phyloP scores from a whole-genome alignment of 768 basidiomycete genomes.

The Inosperma sp. region DNA sequence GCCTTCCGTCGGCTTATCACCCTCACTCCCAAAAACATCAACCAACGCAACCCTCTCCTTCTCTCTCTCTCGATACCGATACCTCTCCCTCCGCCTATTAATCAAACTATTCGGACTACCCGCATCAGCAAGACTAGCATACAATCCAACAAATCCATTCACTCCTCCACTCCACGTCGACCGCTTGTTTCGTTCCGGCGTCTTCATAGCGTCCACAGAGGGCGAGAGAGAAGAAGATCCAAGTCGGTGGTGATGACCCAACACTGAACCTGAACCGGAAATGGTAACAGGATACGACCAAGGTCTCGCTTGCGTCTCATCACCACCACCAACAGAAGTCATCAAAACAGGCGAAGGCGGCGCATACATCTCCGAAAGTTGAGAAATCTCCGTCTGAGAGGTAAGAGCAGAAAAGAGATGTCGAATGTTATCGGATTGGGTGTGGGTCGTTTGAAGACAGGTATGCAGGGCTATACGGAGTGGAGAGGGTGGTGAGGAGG shows the following conservation, averaged over 20 bases:
- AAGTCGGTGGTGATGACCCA: too few species aligned
- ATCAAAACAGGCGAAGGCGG: constrained; percentile 59
- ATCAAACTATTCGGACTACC: constrained; percentile 44
- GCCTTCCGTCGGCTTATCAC: too few species aligned
- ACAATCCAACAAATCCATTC: too few species aligned
- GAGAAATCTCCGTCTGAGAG: constrained; percentile 63
- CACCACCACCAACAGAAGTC: too few species aligned
- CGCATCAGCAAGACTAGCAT: constrained; percentile 44
- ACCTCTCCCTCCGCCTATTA: constrained; percentile 41
- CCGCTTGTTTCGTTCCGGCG: constrained; percentile 44
- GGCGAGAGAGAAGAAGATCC: constrained; percentile 40
- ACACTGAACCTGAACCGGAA: too few species aligned
- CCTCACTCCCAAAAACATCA: constrained; percentile 33
- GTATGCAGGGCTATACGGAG: constrained; percentile 70
- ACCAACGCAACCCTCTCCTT: constrained; percentile 55
- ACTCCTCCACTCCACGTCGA: constrained; percentile 81
- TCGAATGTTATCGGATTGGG: constrained; percentile 78
- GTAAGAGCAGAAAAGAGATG: constrained; percentile 75
- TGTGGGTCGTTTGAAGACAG: constrained; percentile 69
- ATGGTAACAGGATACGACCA: too few species aligned
- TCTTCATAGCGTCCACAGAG: constrained; percentile 23
- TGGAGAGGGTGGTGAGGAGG: constrained; percentile 45
- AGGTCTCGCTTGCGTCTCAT: too few species aligned
- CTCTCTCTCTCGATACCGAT: too few species aligned
- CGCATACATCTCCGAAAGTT: constrained; percentile 85